A percentile compares a stretch with the other conserved stretches of the same genome.
Evolutionary conservation across 2,329 filamentous ascomycete species (phyloP).

Genomic region (Fusarium multiceps): DNA sequence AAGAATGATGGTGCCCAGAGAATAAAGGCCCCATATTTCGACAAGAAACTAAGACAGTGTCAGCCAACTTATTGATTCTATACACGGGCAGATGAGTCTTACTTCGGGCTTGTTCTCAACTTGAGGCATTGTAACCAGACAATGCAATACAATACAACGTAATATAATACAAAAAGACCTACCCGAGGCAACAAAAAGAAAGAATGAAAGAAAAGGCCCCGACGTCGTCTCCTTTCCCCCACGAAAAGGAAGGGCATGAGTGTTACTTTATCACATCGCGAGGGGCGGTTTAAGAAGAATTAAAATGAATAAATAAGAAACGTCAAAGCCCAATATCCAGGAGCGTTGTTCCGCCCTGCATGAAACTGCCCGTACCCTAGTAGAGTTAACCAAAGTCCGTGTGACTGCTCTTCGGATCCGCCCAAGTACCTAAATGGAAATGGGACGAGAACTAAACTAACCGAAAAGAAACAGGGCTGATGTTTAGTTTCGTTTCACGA

Average conservation of each 20-base stretch:
- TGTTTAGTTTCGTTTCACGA: neutral
- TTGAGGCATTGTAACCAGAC: constrained; percentile 3
- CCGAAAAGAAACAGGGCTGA: neutral
- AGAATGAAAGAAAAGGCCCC: neutral
- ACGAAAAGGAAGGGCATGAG: neutral
- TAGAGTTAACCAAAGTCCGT: neutral
- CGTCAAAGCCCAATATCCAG: neutral
- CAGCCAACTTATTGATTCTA: neutral
- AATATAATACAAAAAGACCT: neutral
- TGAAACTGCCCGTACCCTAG: neutral
- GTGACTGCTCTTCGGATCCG: neutral
- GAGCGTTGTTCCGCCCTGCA: neutral
- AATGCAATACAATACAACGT: neutral
- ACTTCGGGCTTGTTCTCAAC: neutral
- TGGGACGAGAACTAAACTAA: neutral
- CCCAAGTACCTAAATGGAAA: neutral
- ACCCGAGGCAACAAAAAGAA: neutral
- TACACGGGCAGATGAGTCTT: neutral
- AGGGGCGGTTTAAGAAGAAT: neutral
- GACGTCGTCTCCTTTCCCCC: neutral
- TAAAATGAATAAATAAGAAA: neutral
- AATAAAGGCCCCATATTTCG: constrained; percentile 50
- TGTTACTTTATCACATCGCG: neutral
- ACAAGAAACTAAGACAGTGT: constrained; percentile 39
- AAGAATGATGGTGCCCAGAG: constrained; percentile 49